These are phyloP conservation scores for Physocladia obscura DNA, from an alignment of 192 early-diverging fungal genomes.

Conservation along the genomic window DNA sequence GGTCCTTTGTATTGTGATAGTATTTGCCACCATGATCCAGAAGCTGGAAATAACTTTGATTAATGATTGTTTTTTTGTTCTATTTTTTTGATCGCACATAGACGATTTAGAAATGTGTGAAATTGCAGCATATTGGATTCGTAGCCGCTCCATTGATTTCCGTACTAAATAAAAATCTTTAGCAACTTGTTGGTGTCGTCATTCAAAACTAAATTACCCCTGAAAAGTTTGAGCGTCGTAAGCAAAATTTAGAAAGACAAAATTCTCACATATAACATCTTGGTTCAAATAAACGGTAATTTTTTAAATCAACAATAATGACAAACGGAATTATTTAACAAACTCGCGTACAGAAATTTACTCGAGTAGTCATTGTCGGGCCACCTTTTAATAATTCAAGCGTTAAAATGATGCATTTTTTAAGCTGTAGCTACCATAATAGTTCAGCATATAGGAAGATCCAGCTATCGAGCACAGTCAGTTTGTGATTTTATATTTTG, in stretches of 20 bases:
- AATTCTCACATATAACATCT: slow-evolving; percentile 20
- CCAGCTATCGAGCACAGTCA: slow-evolving; percentile 17
- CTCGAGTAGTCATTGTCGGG: neutral
- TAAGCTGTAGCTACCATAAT: slow-evolving; percentile 8
- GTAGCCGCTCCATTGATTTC: slow-evolving; percentile 21
- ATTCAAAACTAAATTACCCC: neutral
- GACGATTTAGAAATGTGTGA: slow-evolving; percentile 15
- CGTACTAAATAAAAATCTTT: slow-evolving; percentile 3
- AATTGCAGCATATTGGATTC: slow-evolving; percentile 8
- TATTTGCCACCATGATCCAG: slow-evolving; percentile 23
- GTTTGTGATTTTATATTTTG: neutral
- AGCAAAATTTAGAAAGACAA: neutral
- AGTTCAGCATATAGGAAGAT: slow-evolving; percentile 19
- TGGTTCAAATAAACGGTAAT: neutral
- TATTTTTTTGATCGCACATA: slow-evolving; percentile 11
- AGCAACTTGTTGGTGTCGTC: neutral
- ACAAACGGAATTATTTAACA: too few species aligned
- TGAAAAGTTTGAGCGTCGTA: neutral
- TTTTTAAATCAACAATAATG: neutral
- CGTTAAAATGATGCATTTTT: neutral
- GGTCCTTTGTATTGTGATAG: slow-evolving; percentile 16
- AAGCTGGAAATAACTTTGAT: slow-evolving; percentile 2
- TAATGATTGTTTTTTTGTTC: neutral
- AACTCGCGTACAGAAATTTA: slow-evolving; percentile 12
- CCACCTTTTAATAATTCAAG: slow-evolving; percentile 1